Evolutionary conservation across 1,284 basidiomycete species (phyloP), one percentile per base, ranked within the genome.

Genomic region (Rhizopogon hawkerae): DNA sequence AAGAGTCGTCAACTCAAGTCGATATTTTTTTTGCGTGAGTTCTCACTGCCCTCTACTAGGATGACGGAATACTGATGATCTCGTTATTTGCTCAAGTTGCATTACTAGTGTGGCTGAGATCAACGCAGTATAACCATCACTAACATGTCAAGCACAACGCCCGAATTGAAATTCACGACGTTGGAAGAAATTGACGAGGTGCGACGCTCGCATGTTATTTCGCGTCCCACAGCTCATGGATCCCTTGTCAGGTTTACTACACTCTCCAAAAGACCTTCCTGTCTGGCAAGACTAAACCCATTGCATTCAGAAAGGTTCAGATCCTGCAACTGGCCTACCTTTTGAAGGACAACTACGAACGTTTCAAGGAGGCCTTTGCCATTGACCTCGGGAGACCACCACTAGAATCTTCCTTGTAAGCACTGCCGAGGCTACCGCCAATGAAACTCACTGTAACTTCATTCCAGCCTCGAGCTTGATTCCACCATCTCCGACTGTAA

Each of bases 261-360:
- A 68, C 71, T 43, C 64, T 85, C 34, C 70, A 69, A 37, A 66
- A 68, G 14, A 73, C 71, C 1, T 87, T 84, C 63, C 65, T 65
- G 37, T 69, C 76, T 2, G 81, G 84, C 14, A 85, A 79, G 60
- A 72, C 78, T 41, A 78, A 69, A 58, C 67, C 76, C 11, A 69
- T 87, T 46, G 72, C 71, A 11, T 84, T 76, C 58, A 73, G 85
- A 58, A 85, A 80, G 63, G 74, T 78, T 47, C 83, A 85, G 62
- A 70, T 89, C 9, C 71, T 80, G 3, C 76, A 83, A 55, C 72
- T 89, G 5, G 76, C 70, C 6, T 84, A 87, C 58, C 65, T 86
- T 55, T 14, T 88, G 56, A 71, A 83, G 56, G 86, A 88, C 63
- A 86, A 88, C 60, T 57, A 67, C 5, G 62, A 74, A 26, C 70